Evolutionary conservation across 441 rosid genomes (phyloP).

Genomic region (Adansonia madagascariensis): DNA sequence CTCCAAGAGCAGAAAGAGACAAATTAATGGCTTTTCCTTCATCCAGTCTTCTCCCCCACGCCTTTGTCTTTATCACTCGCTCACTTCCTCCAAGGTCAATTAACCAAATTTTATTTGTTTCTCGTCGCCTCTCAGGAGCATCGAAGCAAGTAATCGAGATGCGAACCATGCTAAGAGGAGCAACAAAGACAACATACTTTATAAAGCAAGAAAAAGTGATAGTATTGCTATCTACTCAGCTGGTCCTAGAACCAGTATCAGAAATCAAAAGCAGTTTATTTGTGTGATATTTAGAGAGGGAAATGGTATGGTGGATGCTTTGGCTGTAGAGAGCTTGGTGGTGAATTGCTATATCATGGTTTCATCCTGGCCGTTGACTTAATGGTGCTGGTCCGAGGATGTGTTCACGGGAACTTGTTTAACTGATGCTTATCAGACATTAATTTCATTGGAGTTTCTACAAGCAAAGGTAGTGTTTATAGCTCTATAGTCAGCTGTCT

Average conservation of each 20-base stretch:
- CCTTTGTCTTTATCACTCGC: slow-evolving; percentile 83
- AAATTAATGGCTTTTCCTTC: slow-evolving; percentile 93
- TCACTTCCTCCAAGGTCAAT: slow-evolving; percentile 90
- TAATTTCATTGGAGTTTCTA: no score
- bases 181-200: slow-evolving; percentile 15
- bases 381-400: no score
- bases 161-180: slow-evolving; percentile 65
- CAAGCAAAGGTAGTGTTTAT: no score
- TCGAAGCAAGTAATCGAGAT: slow-evolving; percentile 56
- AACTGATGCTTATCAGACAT: no score
- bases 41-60: slow-evolving; percentile 79
- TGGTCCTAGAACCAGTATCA: slow-evolving; percentile 8
- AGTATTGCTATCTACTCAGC: slow-evolving; percentile 6
- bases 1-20: slow-evolving; percentile 83
- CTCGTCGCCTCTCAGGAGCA: slow-evolving; percentile 67
- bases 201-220: neutral
- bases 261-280: neutral
- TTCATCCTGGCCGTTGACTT: no score
- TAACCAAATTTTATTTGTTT: slow-evolving; percentile 72
- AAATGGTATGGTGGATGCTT: no score
- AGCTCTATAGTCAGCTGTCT: no score
- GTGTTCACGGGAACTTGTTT: no score
- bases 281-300: no score
- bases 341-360: no score
- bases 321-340: no score